Base-by-base conservation (phyloP, 768 basidiomycete species). In the Boletus tomentosulus region DNA sequence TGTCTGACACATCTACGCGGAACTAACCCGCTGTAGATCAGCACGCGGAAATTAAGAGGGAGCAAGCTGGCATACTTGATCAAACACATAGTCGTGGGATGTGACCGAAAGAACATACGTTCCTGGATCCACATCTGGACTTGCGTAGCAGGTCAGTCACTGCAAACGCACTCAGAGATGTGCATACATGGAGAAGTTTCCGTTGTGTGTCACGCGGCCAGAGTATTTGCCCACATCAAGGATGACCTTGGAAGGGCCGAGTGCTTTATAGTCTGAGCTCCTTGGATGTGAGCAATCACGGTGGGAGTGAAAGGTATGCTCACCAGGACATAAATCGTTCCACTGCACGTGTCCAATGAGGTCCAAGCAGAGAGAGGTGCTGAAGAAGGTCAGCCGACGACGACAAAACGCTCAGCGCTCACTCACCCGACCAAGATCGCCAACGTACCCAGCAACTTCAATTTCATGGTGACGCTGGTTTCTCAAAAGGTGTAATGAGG, bases 291-390 rank as follows among this genome's bases (percentile, higher is more conserved):
- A 57, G 39, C 39, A 35, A 38, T 49, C 16, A 46, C 60, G 38
- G 35, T 60, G 64, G 49, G 13, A 25, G 35, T 3, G 50, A 37
- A 31, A 54, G 24, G 30, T 37, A 38, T 28, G 56, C 68, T 59
- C 50, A 89, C 89, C 73, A 41, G 77, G 73, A 73, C 87, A 89
- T 8, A 83, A 57, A n/a, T 81, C 79, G 67, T 86, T 90, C 86
- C 86, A 89, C 44, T 78, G 74, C 11, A 92, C 70, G 46, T 74
- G 76, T 58, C 89, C 89, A 3, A 69, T 61, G 45, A 92, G 60
- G 63, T 89, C 84, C 8, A 82, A 57, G 11, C 82, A 82, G 45
- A 71, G 65, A 45, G 66, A 61, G 48, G 50, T 41, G 41, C 66
- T 58, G 28, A 28, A 24, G 8, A 48, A 49, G 41, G 52, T 46